phyloP scores from a whole-genome alignment of 495 filamentous ascomycete genomes.

The Daldinia caldariorum region DNA sequence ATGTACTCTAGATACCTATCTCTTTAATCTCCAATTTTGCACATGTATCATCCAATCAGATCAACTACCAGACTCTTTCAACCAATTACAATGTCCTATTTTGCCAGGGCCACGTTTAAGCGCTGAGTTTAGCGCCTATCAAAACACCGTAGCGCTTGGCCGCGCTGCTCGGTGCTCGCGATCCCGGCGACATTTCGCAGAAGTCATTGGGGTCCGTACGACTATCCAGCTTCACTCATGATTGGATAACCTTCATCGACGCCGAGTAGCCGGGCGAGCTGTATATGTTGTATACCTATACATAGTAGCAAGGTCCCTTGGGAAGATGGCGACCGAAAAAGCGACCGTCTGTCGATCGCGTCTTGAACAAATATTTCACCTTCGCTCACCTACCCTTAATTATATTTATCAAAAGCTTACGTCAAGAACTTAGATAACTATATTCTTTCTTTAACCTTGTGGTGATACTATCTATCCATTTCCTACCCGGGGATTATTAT shows the following conservation, averaged over 20 bases:
- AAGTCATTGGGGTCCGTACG: constrained; percentile 20
- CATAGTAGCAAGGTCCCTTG: constrained; percentile 27
- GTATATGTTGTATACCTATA: constrained; percentile 14
- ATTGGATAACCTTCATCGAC: constrained; percentile 35
- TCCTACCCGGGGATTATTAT: not conserved
- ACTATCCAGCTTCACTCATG: constrained; percentile 30
- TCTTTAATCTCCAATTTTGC: not conserved
- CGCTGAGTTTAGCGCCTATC: constrained; percentile 38
- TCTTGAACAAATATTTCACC: constrained; percentile 10
- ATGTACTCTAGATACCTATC: not conserved
- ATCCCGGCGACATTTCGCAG: constrained; percentile 6
- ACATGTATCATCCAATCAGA: constrained; percentile 11
- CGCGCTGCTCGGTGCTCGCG: constrained; percentile 8
- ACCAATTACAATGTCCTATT: constrained; percentile 19
- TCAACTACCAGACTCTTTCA: constrained; percentile 6
- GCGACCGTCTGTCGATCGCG: constrained; percentile 23
- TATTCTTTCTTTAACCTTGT: not conserved
- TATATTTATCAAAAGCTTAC: not conserved
- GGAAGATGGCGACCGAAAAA: constrained; percentile 36
- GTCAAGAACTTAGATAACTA: not conserved
- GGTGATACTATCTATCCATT: not conserved
- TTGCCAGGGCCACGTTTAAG: constrained; percentile 13
- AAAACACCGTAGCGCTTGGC: constrained; percentile 27
- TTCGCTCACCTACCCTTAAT: not conserved
- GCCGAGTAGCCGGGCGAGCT: constrained; percentile 37